Conservation (phyloP, 2,329 filamentous ascomycete genomes). For the Aspergillus fructus region DNA sequence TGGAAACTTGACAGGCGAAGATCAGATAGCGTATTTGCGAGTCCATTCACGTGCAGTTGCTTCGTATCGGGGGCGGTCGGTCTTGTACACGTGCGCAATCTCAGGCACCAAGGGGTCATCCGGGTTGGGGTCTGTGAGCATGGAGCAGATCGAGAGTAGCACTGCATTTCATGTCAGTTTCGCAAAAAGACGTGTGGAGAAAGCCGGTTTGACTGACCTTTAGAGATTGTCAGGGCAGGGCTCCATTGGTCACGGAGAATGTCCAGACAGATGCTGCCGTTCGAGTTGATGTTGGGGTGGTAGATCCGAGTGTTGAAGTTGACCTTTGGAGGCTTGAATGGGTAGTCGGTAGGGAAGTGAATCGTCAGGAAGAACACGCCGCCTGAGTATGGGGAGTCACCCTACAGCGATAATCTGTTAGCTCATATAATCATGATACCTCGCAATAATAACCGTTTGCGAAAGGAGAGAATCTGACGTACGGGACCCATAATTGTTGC, state of each 20-base stretch:
- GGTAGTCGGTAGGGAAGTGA: conserved; percentile 99
- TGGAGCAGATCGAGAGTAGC: conserved; percentile 97
- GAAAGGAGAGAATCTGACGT: conserved; percentile 45
- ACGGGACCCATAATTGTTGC: conserved; percentile 99
- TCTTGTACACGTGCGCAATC: conserved; percentile 99
- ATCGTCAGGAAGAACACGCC: conserved; percentile 99
- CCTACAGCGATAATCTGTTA: conserved; percentile 53
- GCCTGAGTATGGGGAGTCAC: conserved; percentile 95
- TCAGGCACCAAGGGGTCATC: conserved; percentile 98
- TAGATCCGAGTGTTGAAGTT: conserved; percentile 99
- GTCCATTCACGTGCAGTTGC: conserved; percentile 98
- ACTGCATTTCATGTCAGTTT: conserved; percentile 55
- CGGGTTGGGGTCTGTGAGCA: conserved; percentile 99
- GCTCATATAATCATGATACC: conserved; percentile 12
- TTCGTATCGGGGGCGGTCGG: conserved; percentile 92
- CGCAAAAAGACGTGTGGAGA: not conserved
- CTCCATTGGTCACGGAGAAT: conserved; percentile 99
- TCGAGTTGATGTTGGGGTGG: conserved; percentile 99
- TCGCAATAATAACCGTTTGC: conserved; percentile 10
- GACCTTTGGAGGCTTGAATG: conserved; percentile 99
- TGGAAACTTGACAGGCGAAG: conserved; percentile 24
- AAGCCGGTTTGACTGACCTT: conserved; percentile 64
- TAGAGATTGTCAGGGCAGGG: conserved; percentile 95
- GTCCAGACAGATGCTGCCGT: conserved; percentile 98
- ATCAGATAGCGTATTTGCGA: conserved; percentile 94